These are phyloP conservation scores for Lipomyces yamadae DNA, from an alignment of 805 yeast species.

Conservation along the genomic window DNA sequence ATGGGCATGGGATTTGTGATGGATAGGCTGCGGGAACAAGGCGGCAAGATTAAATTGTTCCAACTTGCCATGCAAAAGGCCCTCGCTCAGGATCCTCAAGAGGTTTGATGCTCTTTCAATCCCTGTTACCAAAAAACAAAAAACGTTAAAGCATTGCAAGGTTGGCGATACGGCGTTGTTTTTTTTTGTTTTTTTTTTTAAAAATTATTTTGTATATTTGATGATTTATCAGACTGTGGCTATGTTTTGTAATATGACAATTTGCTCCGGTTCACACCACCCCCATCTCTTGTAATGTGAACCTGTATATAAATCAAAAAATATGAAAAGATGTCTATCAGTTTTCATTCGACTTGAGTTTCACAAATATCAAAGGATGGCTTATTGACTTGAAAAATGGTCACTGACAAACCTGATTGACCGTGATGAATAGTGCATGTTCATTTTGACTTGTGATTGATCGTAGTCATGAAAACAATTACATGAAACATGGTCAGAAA, in stretches of 20 bases:
- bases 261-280: neutral
- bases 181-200: too few species aligned
- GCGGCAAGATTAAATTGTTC: constrained; percentile 36
- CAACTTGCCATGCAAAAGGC: constrained; percentile 36
- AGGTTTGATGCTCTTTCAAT: neutral
- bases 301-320: neutral
- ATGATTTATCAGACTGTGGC: neutral
- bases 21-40: constrained; percentile 54
- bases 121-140: too few species aligned
- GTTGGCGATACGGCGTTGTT: constrained; percentile 6
- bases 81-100: constrained; percentile 12
- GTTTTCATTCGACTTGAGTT: too few species aligned
- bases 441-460: too few species aligned
- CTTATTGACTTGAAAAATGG: too few species aligned
- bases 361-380: neutral
- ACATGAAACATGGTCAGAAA: too few species aligned
- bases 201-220: neutral
- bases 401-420: too few species aligned
- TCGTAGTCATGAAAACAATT: too few species aligned
- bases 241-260: neutral
- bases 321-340: neutral
- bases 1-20: constrained; percentile 79
- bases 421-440: too few species aligned
- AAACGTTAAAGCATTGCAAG: neutral
- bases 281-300: neutral